Evolutionary conservation across 108 stramenopile genomes (phyloP), one percentile per base, ranked within the genome.

Genomic region (Parmales sp.): DNA sequence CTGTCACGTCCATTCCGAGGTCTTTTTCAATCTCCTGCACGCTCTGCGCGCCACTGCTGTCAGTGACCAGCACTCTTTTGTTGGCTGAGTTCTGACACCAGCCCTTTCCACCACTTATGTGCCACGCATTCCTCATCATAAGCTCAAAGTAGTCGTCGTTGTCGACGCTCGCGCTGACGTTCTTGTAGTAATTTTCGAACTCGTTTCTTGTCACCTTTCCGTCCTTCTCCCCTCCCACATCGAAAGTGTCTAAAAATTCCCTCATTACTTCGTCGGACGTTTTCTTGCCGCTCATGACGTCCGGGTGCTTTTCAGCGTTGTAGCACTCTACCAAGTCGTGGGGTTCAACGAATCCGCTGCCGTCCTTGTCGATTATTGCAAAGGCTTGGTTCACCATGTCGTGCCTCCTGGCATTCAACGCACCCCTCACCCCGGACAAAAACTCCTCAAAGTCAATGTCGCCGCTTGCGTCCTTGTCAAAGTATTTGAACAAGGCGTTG

Each of bases 81-180:
- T 68, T 51, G 0, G 77, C 51, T 16, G 79, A 74, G 72, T 82
- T 84, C 13, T 46, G 68, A 31, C 69, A 54, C 67, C 74, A 75
- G 18, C 81, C 82, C 1, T 65, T 49, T 0, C 82, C 82, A 13
- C 82, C 82, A 25, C 68, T 38, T 0, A 83, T 79, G 43, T 80
- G 79, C 78, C 76, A 80, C 4, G 80, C 76, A 41, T 80, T 80
- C 23, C 79, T 67, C 50, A 80, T 76, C 76, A 80, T 76, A 34
- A 76, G 45, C 64, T 76, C 79, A 38, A 80, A 80, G 68, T 76
- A 76, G 50, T 70, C 74, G 45, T 80, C 79, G 44, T 73, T 63
- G 48, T 76, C 76, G 48, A 80, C 70, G 66, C 51, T 45, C 34
- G 73, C 73, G 11, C 38, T 23, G 23, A 80, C 39, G 26, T 69